Base-by-base conservation (phyloP, 352 stramenopile species). In the Plasmopara viticola region DNA sequence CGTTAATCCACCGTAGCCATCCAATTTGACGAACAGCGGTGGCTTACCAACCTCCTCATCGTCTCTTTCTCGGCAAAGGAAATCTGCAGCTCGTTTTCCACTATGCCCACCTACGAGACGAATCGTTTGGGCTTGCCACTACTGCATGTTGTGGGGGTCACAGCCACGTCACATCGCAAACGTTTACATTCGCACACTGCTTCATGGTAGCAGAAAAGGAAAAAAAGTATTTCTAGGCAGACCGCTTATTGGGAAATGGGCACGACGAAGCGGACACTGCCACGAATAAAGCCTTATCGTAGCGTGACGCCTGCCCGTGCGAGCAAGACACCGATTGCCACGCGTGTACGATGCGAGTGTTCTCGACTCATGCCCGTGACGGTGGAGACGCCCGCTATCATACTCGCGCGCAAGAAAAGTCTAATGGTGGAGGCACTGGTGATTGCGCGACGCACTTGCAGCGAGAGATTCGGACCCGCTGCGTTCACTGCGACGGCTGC, bases 171-270 rank as follows among this genome's bases (percentile, higher is more conserved):
- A n/a, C n/a, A n/a, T n/a, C n/a, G n/a, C n/a, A n/a, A n/a, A n/a
- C n/a, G n/a, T n/a, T n/a, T n/a, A n/a, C n/a, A n/a, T n/a, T n/a
- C n/a, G n/a, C n/a, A n/a, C n/a, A n/a, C n/a, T n/a, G n/a, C n/a
- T n/a, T n/a, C n/a, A n/a, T n/a, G n/a, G n/a, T n/a, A n/a, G n/a
- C n/a, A n/a, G n/a, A n/a, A n/a, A n/a, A n/a, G n/a, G n/a, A n/a
- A n/a, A n/a, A n/a, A n/a, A n/a, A n/a, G n/a, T n/a, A n/a, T n/a
- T n/a, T n/a, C n/a, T n/a, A n/a, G n/a, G n/a, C n/a, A n/a, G n/a
- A n/a, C n/a, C n/a, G n/a, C n/a, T n/a, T n/a, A n/a, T n/a, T n/a
- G 51, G 58, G 87, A 88, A 61, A 93, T 87, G 13, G 82, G 82
- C 55, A 90, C 61, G 20, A 90, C 82, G 38, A 93, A 93, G 30